Conservation (phyloP, 1,284 basidiomycete species). For the Fistulinella cinereoalba region DNA sequence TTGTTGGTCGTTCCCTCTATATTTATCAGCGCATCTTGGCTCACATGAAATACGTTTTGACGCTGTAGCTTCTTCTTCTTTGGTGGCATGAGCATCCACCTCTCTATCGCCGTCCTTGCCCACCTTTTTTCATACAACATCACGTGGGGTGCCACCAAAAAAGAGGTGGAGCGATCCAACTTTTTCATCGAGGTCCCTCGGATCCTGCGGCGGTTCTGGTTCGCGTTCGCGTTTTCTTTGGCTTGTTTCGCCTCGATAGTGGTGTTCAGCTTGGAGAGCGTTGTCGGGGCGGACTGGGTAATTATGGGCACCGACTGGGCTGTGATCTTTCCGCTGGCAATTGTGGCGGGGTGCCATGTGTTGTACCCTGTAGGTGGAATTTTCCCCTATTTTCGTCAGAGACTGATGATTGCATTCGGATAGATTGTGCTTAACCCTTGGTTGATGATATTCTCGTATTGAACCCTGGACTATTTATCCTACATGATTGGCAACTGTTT, state of each 20-base stretch:
- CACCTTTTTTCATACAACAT: constrained; percentile 86
- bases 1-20: constrained; percentile 39
- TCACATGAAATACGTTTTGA: not conserved
- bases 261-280: constrained; percentile 34
- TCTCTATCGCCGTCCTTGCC: constrained; percentile 68
- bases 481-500: too few species aligned
- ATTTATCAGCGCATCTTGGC: not conserved
- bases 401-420: constrained; percentile 6
- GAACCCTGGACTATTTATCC: too few species aligned
- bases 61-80: constrained; percentile 77
- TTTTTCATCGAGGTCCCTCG: constrained; percentile 86
- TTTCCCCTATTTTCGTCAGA: constrained; percentile 9
- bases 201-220: constrained; percentile 64
- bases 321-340: constrained; percentile 62
- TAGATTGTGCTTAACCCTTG: constrained; percentile 75
- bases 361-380: constrained; percentile 58
- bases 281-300: constrained; percentile 47
- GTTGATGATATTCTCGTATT: constrained; percentile 78
- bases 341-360: constrained; percentile 58
- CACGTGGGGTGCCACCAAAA: constrained; percentile 75
- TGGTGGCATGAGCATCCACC: constrained; percentile 71
- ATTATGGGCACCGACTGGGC: constrained; percentile 58
- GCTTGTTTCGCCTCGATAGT: constrained; percentile 40
- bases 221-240: constrained; percentile 27
- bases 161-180: constrained; percentile 78